These are phyloP conservation scores for Penicillium diatomitis DNA, from an alignment of 495 filamentous ascomycete species.

Conservation along the genomic window DNA sequence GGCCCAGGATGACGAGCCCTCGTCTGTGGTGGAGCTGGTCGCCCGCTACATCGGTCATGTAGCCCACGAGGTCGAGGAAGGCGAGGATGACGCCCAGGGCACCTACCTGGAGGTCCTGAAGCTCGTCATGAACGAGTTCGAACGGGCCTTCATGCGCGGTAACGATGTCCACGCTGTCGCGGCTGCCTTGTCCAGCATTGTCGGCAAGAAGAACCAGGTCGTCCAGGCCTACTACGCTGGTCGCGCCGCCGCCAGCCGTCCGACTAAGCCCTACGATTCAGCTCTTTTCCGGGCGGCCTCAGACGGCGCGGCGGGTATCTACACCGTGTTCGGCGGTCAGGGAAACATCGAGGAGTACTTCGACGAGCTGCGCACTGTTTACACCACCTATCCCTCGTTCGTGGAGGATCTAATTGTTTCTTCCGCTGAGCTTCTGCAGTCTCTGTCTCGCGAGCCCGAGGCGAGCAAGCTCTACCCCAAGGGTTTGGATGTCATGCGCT, in stretches of 20 bases:
- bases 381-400: constrained; percentile 81
- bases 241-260: constrained; percentile 68
- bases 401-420: constrained; percentile 73
- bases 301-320: constrained; percentile 68
- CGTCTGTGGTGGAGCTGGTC: constrained; percentile 81
- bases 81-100: constrained; percentile 78
- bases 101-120: constrained; percentile 83
- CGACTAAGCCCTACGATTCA: constrained; percentile 82
- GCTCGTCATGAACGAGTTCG: constrained; percentile 85
- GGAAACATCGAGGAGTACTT: constrained; percentile 99
- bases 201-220: constrained; percentile 78
- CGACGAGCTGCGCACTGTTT: constrained; percentile 86
- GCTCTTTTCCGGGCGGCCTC: constrained; percentile 82
- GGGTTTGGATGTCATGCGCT: constrained; percentile 85
- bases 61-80: constrained; percentile 75
- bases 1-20: constrained; percentile 95
- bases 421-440: constrained; percentile 73
- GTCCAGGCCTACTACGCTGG: constrained; percentile 85
- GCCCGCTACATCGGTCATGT: constrained; percentile 86
- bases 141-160: constrained; percentile 84
- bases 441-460: constrained; percentile 72
- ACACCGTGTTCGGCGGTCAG: constrained; percentile 95
- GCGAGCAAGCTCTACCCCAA: constrained; percentile 95
- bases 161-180: constrained; percentile 94
- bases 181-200: constrained; percentile 75